These are phyloP conservation scores for Panaeolus cyanescens DNA, from an alignment of 768 basidiomycete genomes.

Conservation along the genomic window DNA sequence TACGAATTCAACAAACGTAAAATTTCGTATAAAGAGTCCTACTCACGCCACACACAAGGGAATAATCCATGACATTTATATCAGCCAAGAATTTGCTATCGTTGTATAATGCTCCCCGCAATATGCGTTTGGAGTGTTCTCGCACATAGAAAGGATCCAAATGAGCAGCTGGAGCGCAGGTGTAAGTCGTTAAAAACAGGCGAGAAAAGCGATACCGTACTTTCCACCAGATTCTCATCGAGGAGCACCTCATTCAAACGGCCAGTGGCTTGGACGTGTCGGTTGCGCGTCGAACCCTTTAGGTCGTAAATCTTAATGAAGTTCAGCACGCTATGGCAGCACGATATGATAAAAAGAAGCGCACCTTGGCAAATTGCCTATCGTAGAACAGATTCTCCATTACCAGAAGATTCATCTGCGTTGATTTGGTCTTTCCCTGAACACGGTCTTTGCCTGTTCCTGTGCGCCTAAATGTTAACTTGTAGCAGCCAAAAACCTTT, in stretches of 20 bases:
- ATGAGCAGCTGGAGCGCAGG: conserved; percentile 63
- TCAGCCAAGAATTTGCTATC: conserved; percentile 95
- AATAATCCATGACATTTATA: conserved; percentile 98
- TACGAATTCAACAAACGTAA: not conserved
- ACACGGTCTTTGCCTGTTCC: conserved; percentile 60
- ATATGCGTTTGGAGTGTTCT: conserved; percentile 94
- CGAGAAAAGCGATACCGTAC: conserved; percentile 41
- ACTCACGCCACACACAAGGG: conserved; percentile 79
- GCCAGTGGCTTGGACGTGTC: conserved; percentile 89
- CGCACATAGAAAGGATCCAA: conserved; percentile 89
- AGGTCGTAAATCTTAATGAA: conserved; percentile 84
- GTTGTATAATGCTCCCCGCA: conserved; percentile 88
- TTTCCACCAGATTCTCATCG: conserved; percentile 94
- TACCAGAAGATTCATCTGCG: conserved; percentile 93
- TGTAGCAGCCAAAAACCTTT: conserved; percentile 97
- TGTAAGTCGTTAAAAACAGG: not conserved
- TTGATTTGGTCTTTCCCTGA: conserved; percentile 69
- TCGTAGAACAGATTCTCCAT: conserved; percentile 99
- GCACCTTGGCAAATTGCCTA: conserved; percentile 85
- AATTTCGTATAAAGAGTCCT: not conserved
- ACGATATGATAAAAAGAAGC: not conserved
- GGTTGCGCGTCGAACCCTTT: conserved; percentile 94
- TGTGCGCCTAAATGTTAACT: conserved; percentile 85
- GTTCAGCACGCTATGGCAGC: conserved; percentile 37
- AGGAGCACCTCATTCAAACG: conserved; percentile 91